These are phyloP conservation scores for Verbena officinalis DNA, from an alignment of 257 asterid species.

Conservation along the genomic window DNA sequence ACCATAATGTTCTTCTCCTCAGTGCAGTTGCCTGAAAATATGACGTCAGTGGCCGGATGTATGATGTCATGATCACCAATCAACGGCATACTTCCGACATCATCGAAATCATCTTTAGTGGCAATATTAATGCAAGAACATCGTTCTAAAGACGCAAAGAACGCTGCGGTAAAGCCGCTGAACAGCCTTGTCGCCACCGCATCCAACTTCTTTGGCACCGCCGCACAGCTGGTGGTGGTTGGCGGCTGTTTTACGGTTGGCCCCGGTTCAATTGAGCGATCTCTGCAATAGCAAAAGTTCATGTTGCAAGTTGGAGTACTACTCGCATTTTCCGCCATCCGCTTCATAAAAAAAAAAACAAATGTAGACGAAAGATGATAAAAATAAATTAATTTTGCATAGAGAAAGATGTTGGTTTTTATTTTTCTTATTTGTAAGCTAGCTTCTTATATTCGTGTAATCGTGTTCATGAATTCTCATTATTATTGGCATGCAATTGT, in stretches of 20 bases:
- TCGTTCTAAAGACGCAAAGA: conserved; percentile 53
- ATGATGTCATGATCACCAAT: conserved; percentile 30
- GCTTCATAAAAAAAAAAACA: neutral
- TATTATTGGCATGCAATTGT: conserved; percentile 36
- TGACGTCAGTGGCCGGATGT: conserved; percentile 25
- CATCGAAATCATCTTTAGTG: conserved; percentile 56
- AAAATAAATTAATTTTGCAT: neutral
- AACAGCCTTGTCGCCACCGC: conserved; percentile 44
- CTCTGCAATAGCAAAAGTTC: conserved; percentile 37
- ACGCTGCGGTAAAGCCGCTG: conserved; percentile 41
- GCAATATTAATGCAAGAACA: conserved; percentile 51
- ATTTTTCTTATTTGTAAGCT: conserved; percentile 28
- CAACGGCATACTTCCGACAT: conserved; percentile 39
- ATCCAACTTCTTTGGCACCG: conserved; percentile 37
- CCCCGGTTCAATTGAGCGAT: conserved; percentile 14
- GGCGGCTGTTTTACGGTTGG: conserved; percentile 29
- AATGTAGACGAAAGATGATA: neutral
- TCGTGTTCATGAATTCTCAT: conserved; percentile 24
- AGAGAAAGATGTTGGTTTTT: conserved; percentile 23
- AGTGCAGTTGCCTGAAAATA: neutral
- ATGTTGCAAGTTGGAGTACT: conserved; percentile 29
- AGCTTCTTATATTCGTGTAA: conserved; percentile 24
- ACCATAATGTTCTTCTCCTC: conserved; percentile 2
- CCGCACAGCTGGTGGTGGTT: conserved; percentile 24
- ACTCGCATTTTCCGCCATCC: conserved; percentile 38